These are phyloP conservation scores for Calonectria honghensis DNA, from an alignment of 2,329 filamentous ascomycete species.

Conservation along the genomic window DNA sequence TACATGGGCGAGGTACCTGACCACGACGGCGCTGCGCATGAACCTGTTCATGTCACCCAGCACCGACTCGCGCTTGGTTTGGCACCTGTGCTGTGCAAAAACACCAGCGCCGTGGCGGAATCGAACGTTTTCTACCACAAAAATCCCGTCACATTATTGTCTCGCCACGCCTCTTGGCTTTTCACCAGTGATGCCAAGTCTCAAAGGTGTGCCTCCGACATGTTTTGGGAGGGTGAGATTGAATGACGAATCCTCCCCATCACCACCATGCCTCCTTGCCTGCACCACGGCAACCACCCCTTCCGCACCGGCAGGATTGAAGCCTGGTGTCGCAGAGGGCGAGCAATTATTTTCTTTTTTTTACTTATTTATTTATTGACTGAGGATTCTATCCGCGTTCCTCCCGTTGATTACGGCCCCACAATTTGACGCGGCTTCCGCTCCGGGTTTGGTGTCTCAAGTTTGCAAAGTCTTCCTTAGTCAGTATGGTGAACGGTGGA, in stretches of 20 bases:
- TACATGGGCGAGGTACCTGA: slow-evolving; percentile 34
- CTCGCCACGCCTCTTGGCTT: slow-evolving; percentile 18
- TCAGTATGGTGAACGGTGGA: background rate
- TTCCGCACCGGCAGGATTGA: background rate
- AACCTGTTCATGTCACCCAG: background rate
- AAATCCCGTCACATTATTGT: slow-evolving; percentile 16
- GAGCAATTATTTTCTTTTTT: background rate
- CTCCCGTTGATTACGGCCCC: background rate
- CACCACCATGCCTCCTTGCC: background rate
- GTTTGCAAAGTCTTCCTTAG: background rate
- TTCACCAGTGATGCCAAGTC: slow-evolving; percentile 13
- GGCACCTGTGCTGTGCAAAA: background rate
- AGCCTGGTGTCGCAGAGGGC: background rate
- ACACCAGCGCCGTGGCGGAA: background rate
- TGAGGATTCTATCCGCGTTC: background rate
- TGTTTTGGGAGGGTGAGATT: background rate
- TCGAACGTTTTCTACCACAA: background rate
- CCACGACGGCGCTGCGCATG: background rate
- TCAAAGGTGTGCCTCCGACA: background rate
- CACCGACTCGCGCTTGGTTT: background rate
- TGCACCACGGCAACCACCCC: background rate
- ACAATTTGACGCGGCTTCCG: background rate
- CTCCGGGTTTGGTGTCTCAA: slow-evolving; percentile 2
- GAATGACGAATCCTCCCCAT: background rate
- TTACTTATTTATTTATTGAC: background rate